A percentile compares a stretch with the other conserved stretches of the same genome.
phyloP scores from a whole-genome alignment of 2,329 filamentous ascomycete species.

The Coleophoma cylindrospora region DNA sequence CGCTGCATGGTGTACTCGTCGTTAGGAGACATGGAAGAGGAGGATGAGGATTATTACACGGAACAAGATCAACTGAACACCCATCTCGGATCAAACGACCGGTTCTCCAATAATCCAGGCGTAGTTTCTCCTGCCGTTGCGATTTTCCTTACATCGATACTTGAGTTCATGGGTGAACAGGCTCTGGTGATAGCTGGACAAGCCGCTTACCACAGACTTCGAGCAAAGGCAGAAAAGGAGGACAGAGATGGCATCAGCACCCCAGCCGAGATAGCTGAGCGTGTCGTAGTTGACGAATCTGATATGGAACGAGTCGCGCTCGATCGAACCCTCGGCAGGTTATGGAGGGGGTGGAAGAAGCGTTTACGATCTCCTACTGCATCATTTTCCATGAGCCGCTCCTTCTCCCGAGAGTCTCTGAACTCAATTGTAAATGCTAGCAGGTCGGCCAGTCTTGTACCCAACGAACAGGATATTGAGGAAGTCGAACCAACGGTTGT shows the following conservation, averaged over 20 bases:
- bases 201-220: slow-evolving; percentile 68
- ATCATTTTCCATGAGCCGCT: slow-evolving; percentile 38
- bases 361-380: slow-evolving; percentile 57
- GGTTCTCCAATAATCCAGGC: slow-evolving; percentile 50
- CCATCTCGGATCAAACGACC: slow-evolving; percentile 47
- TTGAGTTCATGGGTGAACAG: slow-evolving; percentile 92
- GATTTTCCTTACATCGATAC: slow-evolving; percentile 91
- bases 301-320: slow-evolving; percentile 93
- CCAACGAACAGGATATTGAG: slow-evolving; percentile 25
- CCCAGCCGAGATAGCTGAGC: slow-evolving; percentile 49
- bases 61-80: slow-evolving; percentile 69
- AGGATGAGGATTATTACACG: slow-evolving; percentile 88
- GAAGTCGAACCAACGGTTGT: slow-evolving; percentile 12
- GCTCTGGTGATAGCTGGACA: slow-evolving; percentile 83
- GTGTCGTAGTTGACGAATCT: slow-evolving; percentile 78
- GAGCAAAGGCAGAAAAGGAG: slow-evolving; percentile 52
- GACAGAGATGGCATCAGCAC: slow-evolving; percentile 43
- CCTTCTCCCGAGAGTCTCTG: slow-evolving; percentile 43
- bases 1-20: slow-evolving; percentile 98
- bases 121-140: slow-evolving; percentile 85
- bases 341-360: slow-evolving; percentile 97
- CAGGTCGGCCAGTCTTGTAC: slow-evolving; percentile 34
- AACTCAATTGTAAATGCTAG: slow-evolving; percentile 19
- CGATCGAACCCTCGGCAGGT: slow-evolving; percentile 78
- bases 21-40: slow-evolving; percentile 93